phyloP scores from a whole-genome alignment of 805 yeast genomes.

The Blastobotrys americana region DNA sequence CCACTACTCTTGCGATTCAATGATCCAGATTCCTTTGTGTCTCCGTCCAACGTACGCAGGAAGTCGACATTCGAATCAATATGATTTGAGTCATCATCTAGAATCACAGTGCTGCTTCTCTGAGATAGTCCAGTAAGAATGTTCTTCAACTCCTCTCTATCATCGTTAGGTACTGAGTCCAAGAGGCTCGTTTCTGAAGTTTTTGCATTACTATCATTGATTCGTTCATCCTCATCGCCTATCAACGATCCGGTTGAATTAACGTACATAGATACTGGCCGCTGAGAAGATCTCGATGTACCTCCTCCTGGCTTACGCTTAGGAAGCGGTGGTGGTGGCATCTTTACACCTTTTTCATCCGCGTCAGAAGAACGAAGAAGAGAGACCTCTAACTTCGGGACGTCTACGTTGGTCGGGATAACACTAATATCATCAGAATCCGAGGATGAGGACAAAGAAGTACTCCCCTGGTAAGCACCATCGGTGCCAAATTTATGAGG shows the following conservation, averaged over 20 bases:
- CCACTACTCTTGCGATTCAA: not conserved
- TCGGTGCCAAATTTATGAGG: not conserved
- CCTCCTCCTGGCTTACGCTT: not conserved
- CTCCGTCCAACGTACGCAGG: slow-evolving; percentile 26
- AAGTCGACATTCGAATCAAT: slow-evolving; percentile 33
- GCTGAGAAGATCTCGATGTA: not conserved
- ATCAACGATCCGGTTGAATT: slow-evolving; percentile 5
- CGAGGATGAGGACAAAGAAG: not conserved
- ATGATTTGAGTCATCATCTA: slow-evolving; percentile 24
- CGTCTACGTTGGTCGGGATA: not conserved
- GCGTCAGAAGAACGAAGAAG: not conserved
- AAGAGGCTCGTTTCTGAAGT: slow-evolving; percentile 2
- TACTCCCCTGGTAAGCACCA: not conserved
- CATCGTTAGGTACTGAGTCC: slow-evolving; percentile 12
- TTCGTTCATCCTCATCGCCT: not conserved
- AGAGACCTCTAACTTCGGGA: not conserved
- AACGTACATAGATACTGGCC: slow-evolving; percentile 6
- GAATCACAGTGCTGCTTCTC: slow-evolving; percentile 28
- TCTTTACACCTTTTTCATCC: not conserved
- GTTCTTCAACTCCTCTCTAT: slow-evolving; percentile 25
- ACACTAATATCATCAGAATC: not conserved
- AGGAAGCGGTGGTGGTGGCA: slow-evolving; percentile 4
- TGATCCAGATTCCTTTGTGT: slow-evolving; percentile 1
- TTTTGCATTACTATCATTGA: not conserved
- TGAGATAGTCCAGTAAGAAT: slow-evolving; percentile 32